Conservation (phyloP, 1,139 yeast species). For the Meyerozyma athensensis region DNA sequence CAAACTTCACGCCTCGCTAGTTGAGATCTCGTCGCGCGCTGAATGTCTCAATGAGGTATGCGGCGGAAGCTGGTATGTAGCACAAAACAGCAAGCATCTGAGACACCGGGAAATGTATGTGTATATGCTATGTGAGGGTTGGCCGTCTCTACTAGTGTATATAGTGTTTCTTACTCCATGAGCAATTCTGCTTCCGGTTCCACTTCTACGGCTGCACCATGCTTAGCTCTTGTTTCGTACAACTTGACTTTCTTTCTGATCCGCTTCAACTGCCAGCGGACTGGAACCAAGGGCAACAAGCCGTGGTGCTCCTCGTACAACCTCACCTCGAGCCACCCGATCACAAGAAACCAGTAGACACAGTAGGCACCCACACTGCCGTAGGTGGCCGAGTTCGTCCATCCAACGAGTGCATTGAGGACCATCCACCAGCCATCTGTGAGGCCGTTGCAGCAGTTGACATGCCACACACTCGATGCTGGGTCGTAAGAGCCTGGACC, state of each 20-base stretch:
- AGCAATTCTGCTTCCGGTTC: slow-evolving; percentile 1
- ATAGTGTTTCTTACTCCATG: not conserved
- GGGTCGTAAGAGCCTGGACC: slow-evolving; percentile 17
- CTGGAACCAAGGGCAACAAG: slow-evolving; percentile 24
- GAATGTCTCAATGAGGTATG: not conserved
- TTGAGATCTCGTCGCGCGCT: slow-evolving; percentile 1
- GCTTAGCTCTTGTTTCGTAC: not conserved
- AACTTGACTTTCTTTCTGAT: slow-evolving; percentile 14
- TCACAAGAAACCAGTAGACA: slow-evolving; percentile 68
- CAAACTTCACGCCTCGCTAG: not conserved
- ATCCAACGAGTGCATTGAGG: slow-evolving; percentile 56
- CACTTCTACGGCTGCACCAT: not conserved
- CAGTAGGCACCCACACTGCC: slow-evolving; percentile 83
- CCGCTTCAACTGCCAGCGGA: slow-evolving; percentile 21
- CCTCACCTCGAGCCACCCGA: slow-evolving; percentile 24
- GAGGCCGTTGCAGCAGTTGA: slow-evolving; percentile 17
- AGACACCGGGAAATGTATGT: too few relatives aligned
- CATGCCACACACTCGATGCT: slow-evolving; percentile 15
- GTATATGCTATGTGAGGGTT: too few relatives aligned
- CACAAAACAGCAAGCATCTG: not conserved
- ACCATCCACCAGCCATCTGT: slow-evolving; percentile 19
- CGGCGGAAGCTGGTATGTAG: not conserved
- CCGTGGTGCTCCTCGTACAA: slow-evolving; percentile 30
- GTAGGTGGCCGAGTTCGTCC: slow-evolving; percentile 94
- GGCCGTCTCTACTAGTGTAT: too few relatives aligned